These are phyloP conservation scores for Ogataea siamensis DNA, from an alignment of 805 yeast species.

Conservation along the genomic window DNA sequence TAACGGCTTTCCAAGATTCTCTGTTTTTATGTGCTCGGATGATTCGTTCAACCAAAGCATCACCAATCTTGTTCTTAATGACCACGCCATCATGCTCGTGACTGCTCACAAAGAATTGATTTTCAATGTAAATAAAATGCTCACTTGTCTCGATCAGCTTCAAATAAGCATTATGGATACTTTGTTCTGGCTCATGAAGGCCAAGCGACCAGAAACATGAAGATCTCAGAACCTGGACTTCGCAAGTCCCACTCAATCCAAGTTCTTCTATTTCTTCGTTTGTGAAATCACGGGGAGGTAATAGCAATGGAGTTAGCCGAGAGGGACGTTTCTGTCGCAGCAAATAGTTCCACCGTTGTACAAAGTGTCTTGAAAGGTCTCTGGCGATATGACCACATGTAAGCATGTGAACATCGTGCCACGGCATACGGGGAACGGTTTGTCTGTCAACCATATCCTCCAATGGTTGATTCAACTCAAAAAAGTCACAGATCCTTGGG, in stretches of 20 bases:
- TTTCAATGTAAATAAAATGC: conserved; percentile 91
- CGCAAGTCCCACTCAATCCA: conserved; percentile 80
- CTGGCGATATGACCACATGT: conserved; percentile 92
- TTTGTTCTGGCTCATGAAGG: conserved; percentile 75
- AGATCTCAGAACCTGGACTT: conserved; percentile 84
- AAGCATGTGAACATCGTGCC: conserved; percentile 99
- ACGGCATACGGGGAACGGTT: conserved; percentile 90
- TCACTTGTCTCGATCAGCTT: conserved; percentile 88
- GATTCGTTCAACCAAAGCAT: conserved; percentile 95
- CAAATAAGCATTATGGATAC: conserved; percentile 90
- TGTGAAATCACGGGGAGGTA: conserved; percentile 89
- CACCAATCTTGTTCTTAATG: conserved; percentile 87
- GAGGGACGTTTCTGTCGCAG: conserved; percentile 93
- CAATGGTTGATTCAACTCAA: conserved; percentile 76
- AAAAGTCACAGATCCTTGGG: conserved; percentile 89
- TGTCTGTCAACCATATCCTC: conserved; percentile 89
- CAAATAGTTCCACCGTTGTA: conserved; percentile 95
- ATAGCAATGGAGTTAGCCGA: conserved; percentile 82
- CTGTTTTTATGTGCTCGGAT: conserved; percentile 79
- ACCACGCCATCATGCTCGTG: conserved; percentile 80
- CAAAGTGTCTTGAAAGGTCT: conserved; percentile 90
- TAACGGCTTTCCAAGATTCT: conserved; percentile 83
- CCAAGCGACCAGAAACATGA: conserved; percentile 95
- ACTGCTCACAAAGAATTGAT: conserved; percentile 93
- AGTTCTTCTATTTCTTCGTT: conserved; percentile 63